Evolutionary conservation across 306 rosid genomes (phyloP).

Genomic region (Psophocarpus tetragonolobus): DNA sequence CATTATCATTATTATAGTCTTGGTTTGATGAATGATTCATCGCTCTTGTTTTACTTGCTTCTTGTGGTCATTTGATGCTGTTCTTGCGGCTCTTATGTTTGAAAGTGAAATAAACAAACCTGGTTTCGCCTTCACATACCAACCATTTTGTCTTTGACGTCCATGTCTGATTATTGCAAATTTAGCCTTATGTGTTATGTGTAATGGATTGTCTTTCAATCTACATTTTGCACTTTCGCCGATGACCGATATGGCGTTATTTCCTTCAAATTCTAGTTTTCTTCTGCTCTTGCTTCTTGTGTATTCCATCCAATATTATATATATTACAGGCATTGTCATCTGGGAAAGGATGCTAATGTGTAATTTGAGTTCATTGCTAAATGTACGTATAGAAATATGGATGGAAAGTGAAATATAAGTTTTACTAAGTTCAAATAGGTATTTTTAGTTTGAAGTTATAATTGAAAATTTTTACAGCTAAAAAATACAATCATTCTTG

Average conservation of each 20-base stretch:
- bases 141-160: neutral
- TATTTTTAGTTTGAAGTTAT: no score
- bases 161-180: neutral
- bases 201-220: neutral
- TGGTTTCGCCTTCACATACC: neutral
- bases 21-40: conserved; percentile 14
- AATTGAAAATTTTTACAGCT: no score
- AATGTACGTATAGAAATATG: no score
- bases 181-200: neutral
- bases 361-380: no score
- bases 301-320: neutral
- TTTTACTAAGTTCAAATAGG: no score
- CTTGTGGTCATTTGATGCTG: conserved; percentile 29
- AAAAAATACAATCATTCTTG: no score
- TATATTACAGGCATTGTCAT: neutral
- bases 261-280: neutral
- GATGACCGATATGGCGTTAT: neutral
- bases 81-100: conserved; percentile 16
- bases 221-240: neutral
- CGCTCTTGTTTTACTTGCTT: conserved; percentile 14
- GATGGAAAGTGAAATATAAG: no score
- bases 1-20: conserved; percentile 42
- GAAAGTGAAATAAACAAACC: conserved; percentile 34
- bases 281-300: neutral
- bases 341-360: neutral